These are phyloP conservation scores for Nannizziopsis arthrosporioides DNA, from an alignment of 2,329 filamentous ascomycete genomes.

Conservation along the genomic window DNA sequence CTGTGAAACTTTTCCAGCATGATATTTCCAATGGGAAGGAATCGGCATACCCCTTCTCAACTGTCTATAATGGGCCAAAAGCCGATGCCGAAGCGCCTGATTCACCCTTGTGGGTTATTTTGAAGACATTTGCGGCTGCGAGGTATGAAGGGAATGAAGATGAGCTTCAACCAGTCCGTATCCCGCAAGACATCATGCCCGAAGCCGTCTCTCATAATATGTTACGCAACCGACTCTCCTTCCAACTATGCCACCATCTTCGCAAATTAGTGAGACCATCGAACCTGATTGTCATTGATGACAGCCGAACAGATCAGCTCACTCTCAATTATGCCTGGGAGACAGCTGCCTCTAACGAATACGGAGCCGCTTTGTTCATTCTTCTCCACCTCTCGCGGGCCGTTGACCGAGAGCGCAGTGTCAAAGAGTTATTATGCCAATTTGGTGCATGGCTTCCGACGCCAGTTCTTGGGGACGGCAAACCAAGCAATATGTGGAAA, in stretches of 20 bases:
- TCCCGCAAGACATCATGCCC: conserved; percentile 63
- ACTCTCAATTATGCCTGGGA: conserved; percentile 51
- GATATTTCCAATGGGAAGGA: conserved; percentile 64
- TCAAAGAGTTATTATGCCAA: conserved; percentile 62
- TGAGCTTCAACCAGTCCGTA: conserved; percentile 25
- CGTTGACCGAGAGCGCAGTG: conserved; percentile 50
- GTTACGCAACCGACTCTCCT: conserved; percentile 63
- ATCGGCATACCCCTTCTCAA: conserved; percentile 55
- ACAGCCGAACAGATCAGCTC: conserved; percentile 53
- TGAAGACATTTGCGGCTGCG: conserved; percentile 60
- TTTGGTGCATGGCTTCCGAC: conserved; percentile 56
- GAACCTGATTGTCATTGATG: conserved; percentile 42
- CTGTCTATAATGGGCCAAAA: conserved; percentile 51
- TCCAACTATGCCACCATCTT: conserved; percentile 69
- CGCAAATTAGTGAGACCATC: conserved; percentile 33
- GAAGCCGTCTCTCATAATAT: conserved; percentile 65
- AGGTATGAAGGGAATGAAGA: conserved; percentile 24
- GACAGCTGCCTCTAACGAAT: conserved; percentile 46
- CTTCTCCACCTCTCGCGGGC: conserved; percentile 60
- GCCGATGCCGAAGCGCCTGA: conserved; percentile 45
- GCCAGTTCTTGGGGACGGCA: conserved; percentile 40
- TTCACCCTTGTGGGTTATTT: conserved; percentile 74
- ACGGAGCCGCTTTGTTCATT: conserved; percentile 63
- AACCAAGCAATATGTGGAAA: conserved; percentile 39
- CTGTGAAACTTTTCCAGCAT: conserved; percentile 59